These are phyloP conservation scores for Cystobasidium slooffiae DNA, from an alignment of 1,284 basidiomycete species.

Conservation along the genomic window DNA sequence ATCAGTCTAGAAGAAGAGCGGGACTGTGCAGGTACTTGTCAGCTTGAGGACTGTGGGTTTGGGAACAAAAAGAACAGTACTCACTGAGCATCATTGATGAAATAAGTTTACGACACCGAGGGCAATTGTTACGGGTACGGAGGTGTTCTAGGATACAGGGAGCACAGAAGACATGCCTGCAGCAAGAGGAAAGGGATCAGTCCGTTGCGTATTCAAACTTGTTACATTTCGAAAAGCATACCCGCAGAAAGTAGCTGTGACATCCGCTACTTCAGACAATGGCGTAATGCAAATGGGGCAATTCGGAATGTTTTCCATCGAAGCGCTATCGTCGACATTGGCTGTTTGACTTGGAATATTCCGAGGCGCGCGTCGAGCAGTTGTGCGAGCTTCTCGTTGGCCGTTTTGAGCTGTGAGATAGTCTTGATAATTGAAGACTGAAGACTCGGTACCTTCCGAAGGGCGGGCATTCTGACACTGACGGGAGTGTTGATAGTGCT, in stretches of 20 bases:
- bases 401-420: constrained; percentile 4
- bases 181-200: neutral
- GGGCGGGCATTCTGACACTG: neutral
- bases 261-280: constrained; percentile 19
- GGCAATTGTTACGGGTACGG: constrained; percentile 16
- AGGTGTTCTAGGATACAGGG: constrained; percentile 35
- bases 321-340: neutral
- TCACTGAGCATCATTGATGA: constrained; percentile 35
- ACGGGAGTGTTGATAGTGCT: constrained; percentile 12
- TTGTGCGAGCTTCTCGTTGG: neutral
- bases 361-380: neutral
- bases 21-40: constrained; percentile 6
- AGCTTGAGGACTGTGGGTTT: neutral
- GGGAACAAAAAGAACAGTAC: neutral
- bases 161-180: constrained; percentile 37
- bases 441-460: neutral
- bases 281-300: constrained; percentile 33
- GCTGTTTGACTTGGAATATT: neutral
- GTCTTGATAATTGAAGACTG: constrained; percentile 4
- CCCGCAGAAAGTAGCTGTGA: constrained; percentile 40
- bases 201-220: neutral
- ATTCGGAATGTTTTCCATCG: constrained; percentile 11
- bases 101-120: constrained; percentile 23
- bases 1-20: constrained; percentile 24
- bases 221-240: neutral